Evolutionary conservation across 2,329 filamentous ascomycete species (phyloP).

Genomic region (Fusarium redolens): DNA sequence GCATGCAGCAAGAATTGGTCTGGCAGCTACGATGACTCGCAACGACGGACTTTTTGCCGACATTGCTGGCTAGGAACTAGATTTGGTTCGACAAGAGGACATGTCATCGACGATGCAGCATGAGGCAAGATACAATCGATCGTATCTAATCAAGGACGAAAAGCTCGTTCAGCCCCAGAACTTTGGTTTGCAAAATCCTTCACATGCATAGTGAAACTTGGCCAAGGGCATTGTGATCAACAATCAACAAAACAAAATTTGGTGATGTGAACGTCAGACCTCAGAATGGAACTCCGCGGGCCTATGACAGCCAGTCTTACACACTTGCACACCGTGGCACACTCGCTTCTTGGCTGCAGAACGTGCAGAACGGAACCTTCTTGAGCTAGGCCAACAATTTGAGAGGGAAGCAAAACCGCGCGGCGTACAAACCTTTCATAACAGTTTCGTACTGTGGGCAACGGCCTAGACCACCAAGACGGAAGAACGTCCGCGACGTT

Average conservation of each 20-base stretch:
- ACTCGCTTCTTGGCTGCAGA: slow-evolving; percentile 23
- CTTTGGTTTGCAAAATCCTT: slow-evolving; percentile 6
- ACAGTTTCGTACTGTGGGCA: slow-evolving; percentile 39
- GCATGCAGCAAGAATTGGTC: neutral
- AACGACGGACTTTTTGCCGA: slow-evolving; percentile 1
- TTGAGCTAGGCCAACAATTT: slow-evolving; percentile 16
- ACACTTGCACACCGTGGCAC: neutral
- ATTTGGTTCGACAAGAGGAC: neutral
- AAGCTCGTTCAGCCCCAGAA: neutral
- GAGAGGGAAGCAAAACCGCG: slow-evolving; percentile 27
- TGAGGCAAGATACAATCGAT: slow-evolving; percentile 18
- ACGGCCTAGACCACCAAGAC: slow-evolving; percentile 19
- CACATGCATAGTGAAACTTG: slow-evolving; percentile 4
- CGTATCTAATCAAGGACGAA: slow-evolving; percentile 1
- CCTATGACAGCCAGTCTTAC: neutral
- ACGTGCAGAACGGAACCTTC: slow-evolving; percentile 28
- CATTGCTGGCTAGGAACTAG: slow-evolving; percentile 11
- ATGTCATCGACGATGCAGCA: slow-evolving; percentile 6
- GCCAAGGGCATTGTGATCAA: slow-evolving; percentile 17
- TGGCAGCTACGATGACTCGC: slow-evolving; percentile 16
- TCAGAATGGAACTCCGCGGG: neutral
- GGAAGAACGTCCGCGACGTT: slow-evolving; percentile 31
- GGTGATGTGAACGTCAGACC: slow-evolving; percentile 11
- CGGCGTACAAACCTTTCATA: slow-evolving; percentile 22
- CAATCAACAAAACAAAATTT: slow-evolving; percentile 28